Conservation (phyloP, 1,139 yeast species). For the Kazachstania sp. region DNA sequence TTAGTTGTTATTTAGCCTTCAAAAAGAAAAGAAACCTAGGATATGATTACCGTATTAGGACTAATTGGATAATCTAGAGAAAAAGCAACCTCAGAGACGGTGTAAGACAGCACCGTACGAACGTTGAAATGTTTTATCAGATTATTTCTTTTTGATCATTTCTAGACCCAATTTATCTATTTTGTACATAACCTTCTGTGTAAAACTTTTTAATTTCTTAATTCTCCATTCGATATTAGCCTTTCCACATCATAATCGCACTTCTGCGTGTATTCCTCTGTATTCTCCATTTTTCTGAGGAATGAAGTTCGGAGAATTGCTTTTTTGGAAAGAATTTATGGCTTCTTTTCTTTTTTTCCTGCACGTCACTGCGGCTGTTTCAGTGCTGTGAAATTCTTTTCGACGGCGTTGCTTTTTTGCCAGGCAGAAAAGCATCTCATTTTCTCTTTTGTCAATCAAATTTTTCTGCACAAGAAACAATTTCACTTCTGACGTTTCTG, state of each 20-base stretch:
- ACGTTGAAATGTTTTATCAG: neutral
- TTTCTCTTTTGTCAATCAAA: too few species aligned
- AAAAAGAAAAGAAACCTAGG: too few species aligned
- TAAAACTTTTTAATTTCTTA: neutral
- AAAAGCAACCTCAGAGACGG: neutral
- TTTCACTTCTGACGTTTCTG: neutral
- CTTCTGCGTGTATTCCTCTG: neutral
- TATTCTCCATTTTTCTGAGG: neutral
- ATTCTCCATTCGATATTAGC: neutral
- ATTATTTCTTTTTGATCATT: neutral
- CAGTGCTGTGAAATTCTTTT: too few species aligned
- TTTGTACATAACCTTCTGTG: neutral
- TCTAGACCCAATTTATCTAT: too few species aligned
- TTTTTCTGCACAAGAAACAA: too few species aligned
- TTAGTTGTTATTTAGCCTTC: too few species aligned
- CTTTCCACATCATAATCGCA: neutral
- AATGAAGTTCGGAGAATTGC: too few species aligned
- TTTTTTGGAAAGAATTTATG: too few species aligned
- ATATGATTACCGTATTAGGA: neutral
- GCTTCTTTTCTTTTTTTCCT: too few species aligned
- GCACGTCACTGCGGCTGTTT: too few species aligned
- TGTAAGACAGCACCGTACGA: neutral
- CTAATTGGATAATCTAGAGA: neutral
- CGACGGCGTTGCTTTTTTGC: too few species aligned
- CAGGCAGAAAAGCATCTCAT: too few species aligned